Percentiles rank a stretch among this genome's conserved stretches.
Evolutionary conservation across 176 grass and related monocot genomes (phyloP).

Genomic region (Saccharum spontaneum): DNA sequence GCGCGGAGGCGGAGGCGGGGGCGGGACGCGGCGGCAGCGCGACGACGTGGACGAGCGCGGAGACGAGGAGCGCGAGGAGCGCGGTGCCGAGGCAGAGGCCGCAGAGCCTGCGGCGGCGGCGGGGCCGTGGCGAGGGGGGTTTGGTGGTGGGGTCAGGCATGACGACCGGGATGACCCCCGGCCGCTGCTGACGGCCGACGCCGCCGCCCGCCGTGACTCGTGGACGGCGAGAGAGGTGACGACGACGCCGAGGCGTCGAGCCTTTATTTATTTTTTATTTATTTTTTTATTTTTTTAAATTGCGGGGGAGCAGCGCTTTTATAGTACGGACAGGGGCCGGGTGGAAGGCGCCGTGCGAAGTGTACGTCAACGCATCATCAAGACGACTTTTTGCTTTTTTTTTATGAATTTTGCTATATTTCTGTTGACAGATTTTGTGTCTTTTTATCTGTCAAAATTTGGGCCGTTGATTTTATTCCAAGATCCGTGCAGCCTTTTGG

Average conservation of each 20-base stretch:
- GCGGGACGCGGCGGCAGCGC: background rate
- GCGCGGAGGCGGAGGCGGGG: background rate
- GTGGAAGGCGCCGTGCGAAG: rapidly evolving
- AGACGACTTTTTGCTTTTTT: background rate
- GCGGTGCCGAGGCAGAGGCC: slow-evolving; percentile 48
- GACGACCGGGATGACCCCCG: background rate
- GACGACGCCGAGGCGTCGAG: slow-evolving; percentile 32
- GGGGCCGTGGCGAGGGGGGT: slow-evolving; percentile 27
- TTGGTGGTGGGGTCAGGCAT: slow-evolving; percentile 47
- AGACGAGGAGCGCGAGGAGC: slow-evolving; percentile 41
- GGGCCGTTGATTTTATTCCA: too few species aligned
- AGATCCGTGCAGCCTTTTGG: too few species aligned
- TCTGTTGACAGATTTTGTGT: too few species aligned
- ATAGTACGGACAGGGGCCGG: slow-evolving; percentile 12
- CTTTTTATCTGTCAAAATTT: too few species aligned
- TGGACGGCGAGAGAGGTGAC: slow-evolving; percentile 47
- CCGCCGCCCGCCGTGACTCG: slow-evolving; percentile 42
- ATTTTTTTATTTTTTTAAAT: slow-evolving; percentile 23
- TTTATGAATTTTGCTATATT: background rate
- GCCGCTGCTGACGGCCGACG: slow-evolving; percentile 40
- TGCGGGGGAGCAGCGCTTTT: slow-evolving; percentile 13
- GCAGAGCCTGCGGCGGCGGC: slow-evolving; percentile 39
- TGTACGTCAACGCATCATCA: background rate
- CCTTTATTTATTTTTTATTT: slow-evolving; percentile 31
- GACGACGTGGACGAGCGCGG: slow-evolving; percentile 38